These are phyloP conservation scores for Echinosphaeria canescens DNA, from an alignment of 2,329 filamentous ascomycete species.

Conservation along the genomic window DNA sequence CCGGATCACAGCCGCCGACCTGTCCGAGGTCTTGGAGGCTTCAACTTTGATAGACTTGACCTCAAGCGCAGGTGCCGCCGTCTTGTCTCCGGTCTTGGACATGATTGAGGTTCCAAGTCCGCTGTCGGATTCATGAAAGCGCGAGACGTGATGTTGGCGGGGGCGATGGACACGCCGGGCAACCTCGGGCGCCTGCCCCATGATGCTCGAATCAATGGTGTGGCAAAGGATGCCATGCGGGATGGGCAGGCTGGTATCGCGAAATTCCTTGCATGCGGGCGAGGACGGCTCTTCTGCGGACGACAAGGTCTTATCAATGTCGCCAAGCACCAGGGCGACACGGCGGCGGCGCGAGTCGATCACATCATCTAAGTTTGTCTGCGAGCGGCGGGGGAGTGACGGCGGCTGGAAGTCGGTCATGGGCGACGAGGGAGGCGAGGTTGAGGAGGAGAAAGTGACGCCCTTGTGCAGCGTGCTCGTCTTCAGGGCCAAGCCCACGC, in stretches of 20 bases:
- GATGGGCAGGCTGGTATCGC: conserved; percentile 34
- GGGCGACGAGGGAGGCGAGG: conserved; percentile 16
- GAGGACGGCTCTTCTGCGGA: conserved; percentile 17
- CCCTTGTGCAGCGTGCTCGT: conserved; percentile 45
- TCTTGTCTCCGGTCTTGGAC: conserved; percentile 25
- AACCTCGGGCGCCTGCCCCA: conserved; percentile 17
- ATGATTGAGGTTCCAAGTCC: conserved; percentile 68
- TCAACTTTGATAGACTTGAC: too few relatives aligned
- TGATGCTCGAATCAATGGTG: conserved; percentile 26
- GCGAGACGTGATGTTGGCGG: conserved; percentile 27
- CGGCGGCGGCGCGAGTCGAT: conserved; percentile 48
- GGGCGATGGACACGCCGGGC: conserved; percentile 29
- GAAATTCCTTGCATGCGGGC: conserved; percentile 15
- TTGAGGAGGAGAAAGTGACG: conserved; percentile 40
- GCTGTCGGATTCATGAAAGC: conserved; percentile 65
- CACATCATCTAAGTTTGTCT: conserved; percentile 50
- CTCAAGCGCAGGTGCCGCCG: too few relatives aligned
- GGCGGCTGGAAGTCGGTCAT: conserved; percentile 22
- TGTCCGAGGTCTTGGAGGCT: conserved; percentile 11
- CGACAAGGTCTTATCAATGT: conserved; percentile 40
- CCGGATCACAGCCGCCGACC: conserved; percentile 36
- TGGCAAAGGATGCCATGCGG: conserved; percentile 36
- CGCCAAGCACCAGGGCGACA: conserved; percentile 40
- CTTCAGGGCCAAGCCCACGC: conserved; percentile 22
- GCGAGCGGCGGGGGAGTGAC: conserved; percentile 39